Evolutionary conservation across 192 early-diverging fungal species (phyloP).

Genomic region (Lobosporangium transversale): DNA sequence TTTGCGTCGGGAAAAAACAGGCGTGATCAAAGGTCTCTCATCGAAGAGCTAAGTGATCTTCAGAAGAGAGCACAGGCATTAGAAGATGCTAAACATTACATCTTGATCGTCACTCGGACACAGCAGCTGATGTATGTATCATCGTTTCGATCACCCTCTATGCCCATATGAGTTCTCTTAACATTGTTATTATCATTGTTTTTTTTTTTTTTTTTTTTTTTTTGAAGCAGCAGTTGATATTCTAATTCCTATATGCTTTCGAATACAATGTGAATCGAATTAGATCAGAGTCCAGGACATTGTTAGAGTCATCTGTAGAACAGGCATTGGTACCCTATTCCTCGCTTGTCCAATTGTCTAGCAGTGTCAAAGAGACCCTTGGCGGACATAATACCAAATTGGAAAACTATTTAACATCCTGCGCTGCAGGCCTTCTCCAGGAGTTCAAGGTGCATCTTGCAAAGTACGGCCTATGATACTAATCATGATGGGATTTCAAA

Average conservation of each 20-base stretch:
- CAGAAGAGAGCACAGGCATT: slow-evolving; percentile 42
- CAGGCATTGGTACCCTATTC: slow-evolving; percentile 54
- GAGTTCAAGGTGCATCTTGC: slow-evolving; percentile 56
- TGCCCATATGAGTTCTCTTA: too few species aligned
- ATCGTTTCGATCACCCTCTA: not conserved
- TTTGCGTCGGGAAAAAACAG: slow-evolving; percentile 32
- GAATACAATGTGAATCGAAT: too few species aligned
- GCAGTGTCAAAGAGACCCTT: slow-evolving; percentile 26
- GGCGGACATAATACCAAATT: slow-evolving; percentile 33
- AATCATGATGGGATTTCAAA: too few species aligned
- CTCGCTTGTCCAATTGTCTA: slow-evolving; percentile 50
- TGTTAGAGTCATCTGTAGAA: slow-evolving; percentile 52
- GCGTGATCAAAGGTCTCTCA: slow-evolving; percentile 32
- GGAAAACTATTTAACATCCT: slow-evolving; percentile 41
- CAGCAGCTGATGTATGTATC: slow-evolving; percentile 54
- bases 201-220: too few species aligned
- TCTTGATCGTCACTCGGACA: slow-evolving; percentile 52
- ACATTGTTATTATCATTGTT: too few species aligned
- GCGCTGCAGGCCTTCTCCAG: slow-evolving; percentile 52
- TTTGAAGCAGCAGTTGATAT: too few species aligned
- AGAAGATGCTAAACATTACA: slow-evolving; percentile 53
- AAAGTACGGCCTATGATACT: slow-evolving; percentile 57
- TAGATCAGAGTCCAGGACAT: slow-evolving; percentile 36
- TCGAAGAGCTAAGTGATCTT: slow-evolving; percentile 46
- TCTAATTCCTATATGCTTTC: too few species aligned